A percentile compares a stretch with the other conserved stretches of the same genome.
Evolutionary conservation across 2,329 filamentous ascomycete genomes (phyloP).

Genomic region (Daldinia sp.): DNA sequence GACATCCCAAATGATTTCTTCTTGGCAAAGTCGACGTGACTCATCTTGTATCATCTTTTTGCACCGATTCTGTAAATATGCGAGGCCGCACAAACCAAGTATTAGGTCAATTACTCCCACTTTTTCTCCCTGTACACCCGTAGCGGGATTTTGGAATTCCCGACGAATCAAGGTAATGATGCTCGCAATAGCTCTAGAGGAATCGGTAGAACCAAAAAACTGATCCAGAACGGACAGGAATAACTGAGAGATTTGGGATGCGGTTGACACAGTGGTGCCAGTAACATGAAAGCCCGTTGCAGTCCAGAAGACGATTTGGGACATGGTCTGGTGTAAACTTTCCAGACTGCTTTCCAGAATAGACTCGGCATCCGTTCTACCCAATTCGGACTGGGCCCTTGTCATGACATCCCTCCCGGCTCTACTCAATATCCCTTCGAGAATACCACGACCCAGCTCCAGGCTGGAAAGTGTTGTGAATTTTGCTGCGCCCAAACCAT

Average conservation of each 20-base stretch:
- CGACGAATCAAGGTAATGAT: slow-evolving; percentile 73
- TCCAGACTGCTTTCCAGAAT: slow-evolving; percentile 69
- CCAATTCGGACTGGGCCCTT: slow-evolving; percentile 61
- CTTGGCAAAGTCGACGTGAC: slow-evolving; percentile 58
- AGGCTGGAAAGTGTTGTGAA: slow-evolving; percentile 69
- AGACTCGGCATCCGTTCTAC: slow-evolving; percentile 65
- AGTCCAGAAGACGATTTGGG: slow-evolving; percentile 70
- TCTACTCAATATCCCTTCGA: slow-evolving; percentile 66
- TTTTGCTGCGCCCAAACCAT: slow-evolving; percentile 65
- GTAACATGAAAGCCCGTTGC: slow-evolving; percentile 71
- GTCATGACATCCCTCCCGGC: slow-evolving; percentile 64
- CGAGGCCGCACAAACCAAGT: slow-evolving; percentile 70
- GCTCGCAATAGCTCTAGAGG: slow-evolving; percentile 74
- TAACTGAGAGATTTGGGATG: slow-evolving; percentile 68
- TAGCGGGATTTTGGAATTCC: slow-evolving; percentile 73
- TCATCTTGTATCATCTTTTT: slow-evolving; percentile 65
- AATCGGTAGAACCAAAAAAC: slow-evolving; percentile 76
- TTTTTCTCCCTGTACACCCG: slow-evolving; percentile 68
- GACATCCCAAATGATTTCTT: slow-evolving; percentile 75
- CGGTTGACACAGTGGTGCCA: slow-evolving; percentile 65
- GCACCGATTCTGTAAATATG: slow-evolving; percentile 71
- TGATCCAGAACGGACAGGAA: slow-evolving; percentile 71
- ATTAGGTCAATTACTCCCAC: slow-evolving; percentile 72
- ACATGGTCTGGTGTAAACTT: slow-evolving; percentile 68
- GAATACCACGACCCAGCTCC: slow-evolving; percentile 66